Base-by-base conservation (phyloP, 768 basidiomycete species). In the Auricularia heimuer region DNA sequence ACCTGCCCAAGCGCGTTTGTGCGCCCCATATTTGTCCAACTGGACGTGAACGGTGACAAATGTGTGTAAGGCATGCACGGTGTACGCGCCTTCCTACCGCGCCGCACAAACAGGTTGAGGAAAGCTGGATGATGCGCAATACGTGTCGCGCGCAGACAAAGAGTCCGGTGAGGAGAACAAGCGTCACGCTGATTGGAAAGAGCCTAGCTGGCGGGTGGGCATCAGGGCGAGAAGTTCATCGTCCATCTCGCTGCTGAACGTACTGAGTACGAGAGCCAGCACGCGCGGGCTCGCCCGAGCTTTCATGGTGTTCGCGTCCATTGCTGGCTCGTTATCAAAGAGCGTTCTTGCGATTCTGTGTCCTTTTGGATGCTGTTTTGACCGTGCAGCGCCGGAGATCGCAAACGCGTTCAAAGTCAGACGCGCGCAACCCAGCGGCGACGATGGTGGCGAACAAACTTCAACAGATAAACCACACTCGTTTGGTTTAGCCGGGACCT, bases 1-100 rank as follows among this genome's bases (percentile, higher is more conserved):
- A 84, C 84, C 78, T 33, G 95, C 96, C 94, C 95, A 99, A 36
- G 90, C 87, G 54, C 92, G 92, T 66, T 89, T 86, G 56, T 83
- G 86, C 1, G 94, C 88, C 21, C 93, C 92, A 72, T 90, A 97
- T 64, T 79, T 81, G 67, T 82, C 87, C 64, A 94, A 81, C 92
- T 95, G 66, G 12, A 29, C 29, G 36, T 66, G 24, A 29, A 36
- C 14, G 47, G 35, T 64, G 61, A 64, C 61, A 51, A 51, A 18
- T 29, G 29, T 29, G 29, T 29, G 29, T 21, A 21, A 10, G 4
- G 47, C 3, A 65, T 60, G 16, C 24, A 34, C 1, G 34, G 18
- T 6, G 16, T 16, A 75, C 86, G 64, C 64, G 92, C 92, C 58
- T 76, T 86, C 68, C 77, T 80, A 3, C 92, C 92, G 1, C 88